Percentiles rank a stretch among this genome's conserved stretches.
Evolutionary conservation across 139 green algal genomes (phyloP).

Genomic region (Chlorella sp.): DNA sequence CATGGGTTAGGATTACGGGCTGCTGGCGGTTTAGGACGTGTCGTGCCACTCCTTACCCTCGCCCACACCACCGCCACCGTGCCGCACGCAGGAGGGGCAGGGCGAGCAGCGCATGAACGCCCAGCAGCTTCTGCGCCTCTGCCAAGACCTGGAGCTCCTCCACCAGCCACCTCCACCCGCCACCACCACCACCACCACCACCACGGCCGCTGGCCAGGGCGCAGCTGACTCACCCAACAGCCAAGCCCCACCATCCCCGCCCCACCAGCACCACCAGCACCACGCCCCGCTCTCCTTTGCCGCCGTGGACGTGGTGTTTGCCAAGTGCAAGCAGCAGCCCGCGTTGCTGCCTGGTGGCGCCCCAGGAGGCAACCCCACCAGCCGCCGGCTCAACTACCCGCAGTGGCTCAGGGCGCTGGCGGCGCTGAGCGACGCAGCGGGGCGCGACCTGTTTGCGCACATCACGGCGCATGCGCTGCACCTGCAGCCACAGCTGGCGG

Average conservation of each 20-base stretch:
- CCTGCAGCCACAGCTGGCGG: neutral
- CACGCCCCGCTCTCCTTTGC: constrained; percentile 3
- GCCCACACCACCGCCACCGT: no score
- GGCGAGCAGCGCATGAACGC: constrained; percentile 10
- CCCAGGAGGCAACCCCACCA: neutral
- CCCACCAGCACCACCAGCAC: no score
- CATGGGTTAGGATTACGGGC: no score
- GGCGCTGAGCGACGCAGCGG: neutral
- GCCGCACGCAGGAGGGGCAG: neutral
- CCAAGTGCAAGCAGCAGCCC: constrained; percentile 8
- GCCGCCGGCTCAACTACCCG: neutral
- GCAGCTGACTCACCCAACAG: no score
- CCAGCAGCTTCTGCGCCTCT: constrained; percentile 17
- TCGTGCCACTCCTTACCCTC: no score
- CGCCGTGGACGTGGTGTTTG: constrained; percentile 13
- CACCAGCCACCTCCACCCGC: no score
- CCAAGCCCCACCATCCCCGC: no score
- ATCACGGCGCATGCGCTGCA: neutral
- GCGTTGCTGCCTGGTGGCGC: no score
- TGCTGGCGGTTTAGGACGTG: no score
- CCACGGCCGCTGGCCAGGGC: no score
- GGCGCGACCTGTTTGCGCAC: neutral
- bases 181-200: no score
- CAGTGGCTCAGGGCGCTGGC: constrained; percentile 12
- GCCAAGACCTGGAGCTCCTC: constrained; percentile 11